Evolutionary conservation across 2,329 filamentous ascomycete species (phyloP), one percentile per base, ranked within the genome.

Genomic region (Chrysoporthe cubensis): DNA sequence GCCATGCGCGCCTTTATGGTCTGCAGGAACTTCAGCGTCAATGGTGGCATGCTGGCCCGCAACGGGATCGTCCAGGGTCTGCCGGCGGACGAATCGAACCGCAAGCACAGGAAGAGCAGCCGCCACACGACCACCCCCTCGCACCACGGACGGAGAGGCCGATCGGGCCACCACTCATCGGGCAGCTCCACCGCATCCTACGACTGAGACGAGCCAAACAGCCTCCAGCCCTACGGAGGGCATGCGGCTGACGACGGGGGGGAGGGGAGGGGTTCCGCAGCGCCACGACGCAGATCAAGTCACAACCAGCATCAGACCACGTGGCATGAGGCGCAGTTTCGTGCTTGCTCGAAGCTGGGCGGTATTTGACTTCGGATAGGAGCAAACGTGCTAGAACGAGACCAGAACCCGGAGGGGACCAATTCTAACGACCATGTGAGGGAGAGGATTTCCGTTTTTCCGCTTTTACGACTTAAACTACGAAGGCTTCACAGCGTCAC

Each of bases 1-100:
- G 95, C 95, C 69, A 96, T 96, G 88, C 91, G 94, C 71, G 95
- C 95, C 67, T 98, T 97, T 81, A 95, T 97, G 88, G 96, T 97
- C 73, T 97, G 95, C 84, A 91, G 94, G 72, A 97, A 97, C 85
- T 97, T 97, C 82, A 97, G 93, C 66, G 92, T 96, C 79, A 97
- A 97, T 78, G 94, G 96, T 75, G 95, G 95, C 77, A 97, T 97
- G 93, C 83, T 90, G 71, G 88, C 88, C 71, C 86, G 88, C 71
- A 90, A 90, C 75, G 88, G 88, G 56, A 89, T 90, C 71, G 87
- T 90, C 71, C 88, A 90, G 78, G 88, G 88, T 62, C 82, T 90
- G 48, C 88, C 88, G 16, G 86, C 83, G 66, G 82, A 83, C 72
- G 81, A 84, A 71, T 80, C 86, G 66, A 80, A 75, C 70, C 79